These are phyloP conservation scores for Pyrrhoderma lamaoense DNA, from an alignment of 1,284 basidiomycete genomes.

Conservation along the genomic window DNA sequence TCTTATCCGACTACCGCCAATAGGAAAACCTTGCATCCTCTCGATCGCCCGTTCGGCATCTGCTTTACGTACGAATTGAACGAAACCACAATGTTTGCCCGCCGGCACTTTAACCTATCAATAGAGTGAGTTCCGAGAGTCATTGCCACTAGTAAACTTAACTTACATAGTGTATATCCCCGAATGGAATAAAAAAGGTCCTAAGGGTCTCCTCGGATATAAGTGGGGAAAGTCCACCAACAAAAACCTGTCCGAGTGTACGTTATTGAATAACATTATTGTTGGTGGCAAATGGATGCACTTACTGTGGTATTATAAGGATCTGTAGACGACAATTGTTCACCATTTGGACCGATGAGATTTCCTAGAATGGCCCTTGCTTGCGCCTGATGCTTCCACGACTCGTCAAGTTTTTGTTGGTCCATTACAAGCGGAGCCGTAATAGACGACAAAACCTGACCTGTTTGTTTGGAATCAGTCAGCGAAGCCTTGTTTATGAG, in stretches of 20 bases:
- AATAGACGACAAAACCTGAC: slow-evolving; percentile 30
- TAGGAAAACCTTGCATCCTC: slow-evolving; percentile 93
- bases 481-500: slow-evolving; percentile 29
- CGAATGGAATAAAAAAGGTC: slow-evolving; percentile 85
- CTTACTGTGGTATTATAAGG: slow-evolving; percentile 85
- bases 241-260: slow-evolving; percentile 42
- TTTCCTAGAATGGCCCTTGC: slow-evolving; percentile 73
- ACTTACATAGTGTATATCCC: slow-evolving; percentile 84
- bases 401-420: slow-evolving; percentile 53
- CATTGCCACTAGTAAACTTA: slow-evolving; percentile 14
- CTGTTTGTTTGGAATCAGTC: slow-evolving; percentile 8
- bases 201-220: slow-evolving; percentile 84
- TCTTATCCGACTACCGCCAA: slow-evolving; percentile 84
- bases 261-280: neutral
- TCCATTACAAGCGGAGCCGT: slow-evolving; percentile 35
- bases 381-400: slow-evolving; percentile 76
- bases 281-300: neutral
- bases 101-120: slow-evolving; percentile 86
- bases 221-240: slow-evolving; percentile 78
- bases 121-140: slow-evolving; percentile 18
- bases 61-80: slow-evolving; percentile 86
- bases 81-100: slow-evolving; percentile 93
- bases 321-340: slow-evolving; percentile 77
- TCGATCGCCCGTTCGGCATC: slow-evolving; percentile 92
- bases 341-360: slow-evolving; percentile 75